Conservation (phyloP, 306 rosid genomes). For the Cicer chorassanicum region DNA sequence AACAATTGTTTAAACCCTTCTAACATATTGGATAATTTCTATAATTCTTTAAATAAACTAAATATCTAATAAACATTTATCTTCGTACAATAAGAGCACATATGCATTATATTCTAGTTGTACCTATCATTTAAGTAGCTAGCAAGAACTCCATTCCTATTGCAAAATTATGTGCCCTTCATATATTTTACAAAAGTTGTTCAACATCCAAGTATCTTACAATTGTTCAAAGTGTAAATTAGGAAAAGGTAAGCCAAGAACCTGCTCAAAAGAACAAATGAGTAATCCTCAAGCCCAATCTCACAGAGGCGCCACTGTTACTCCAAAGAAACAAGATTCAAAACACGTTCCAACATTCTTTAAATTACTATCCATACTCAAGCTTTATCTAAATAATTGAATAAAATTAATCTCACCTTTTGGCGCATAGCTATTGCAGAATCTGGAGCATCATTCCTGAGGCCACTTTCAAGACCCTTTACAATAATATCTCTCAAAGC, state of each 20-base stretch:
- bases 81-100: slow-evolving; percentile 28
- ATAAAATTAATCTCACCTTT: slow-evolving; percentile 64
- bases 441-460: slow-evolving; percentile 97
- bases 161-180: slow-evolving; percentile 22
- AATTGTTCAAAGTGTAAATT: slow-evolving; percentile 36
- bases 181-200: slow-evolving; percentile 26
- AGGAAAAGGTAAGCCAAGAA: slow-evolving; percentile 44
- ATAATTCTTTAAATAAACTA: slow-evolving; percentile 33
- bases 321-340: slow-evolving; percentile 46
- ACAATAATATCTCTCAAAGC: slow-evolving; percentile 71
- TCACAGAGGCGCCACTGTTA: slow-evolving; percentile 97
- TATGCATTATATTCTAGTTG: slow-evolving; percentile 24
- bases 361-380: slow-evolving; percentile 28
- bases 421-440: slow-evolving; percentile 96
- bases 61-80: slow-evolving; percentile 32
- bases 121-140: slow-evolving; percentile 17
- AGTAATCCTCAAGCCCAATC: slow-evolving; percentile 96
- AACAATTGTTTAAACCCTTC: slow-evolving; percentile 27
- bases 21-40: slow-evolving; percentile 22
- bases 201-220: slow-evolving; percentile 29
- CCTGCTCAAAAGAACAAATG: slow-evolving; percentile 97
- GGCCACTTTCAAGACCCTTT: slow-evolving; percentile 95
- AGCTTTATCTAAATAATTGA: slow-evolving; percentile 39
- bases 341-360: slow-evolving; percentile 39
- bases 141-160: slow-evolving; percentile 36